phyloP scores from a whole-genome alignment of 371 early-diverging fungal species.

The Synchytrium microbalum region DNA sequence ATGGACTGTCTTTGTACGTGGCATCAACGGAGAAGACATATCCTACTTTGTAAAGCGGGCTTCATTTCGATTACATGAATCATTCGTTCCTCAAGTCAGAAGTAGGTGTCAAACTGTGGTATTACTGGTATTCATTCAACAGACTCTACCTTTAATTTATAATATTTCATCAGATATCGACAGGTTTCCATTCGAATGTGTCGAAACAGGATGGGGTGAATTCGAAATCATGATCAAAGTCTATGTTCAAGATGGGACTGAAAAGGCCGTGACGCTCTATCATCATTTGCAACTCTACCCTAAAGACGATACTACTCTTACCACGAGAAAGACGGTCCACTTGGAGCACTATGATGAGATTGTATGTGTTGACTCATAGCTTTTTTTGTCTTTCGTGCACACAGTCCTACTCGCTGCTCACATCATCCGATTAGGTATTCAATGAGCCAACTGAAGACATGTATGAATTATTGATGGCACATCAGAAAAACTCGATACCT shows the following conservation, averaged over 20 bases:
- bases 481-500: slow-evolving; percentile 31
- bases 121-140: neutral
- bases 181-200: slow-evolving; percentile 83
- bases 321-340: slow-evolving; percentile 21
- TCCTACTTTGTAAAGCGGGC: slow-evolving; percentile 81
- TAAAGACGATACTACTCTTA: slow-evolving; percentile 20
- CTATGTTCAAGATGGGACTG: slow-evolving; percentile 61
- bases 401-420: neutral
- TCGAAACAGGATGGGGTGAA: slow-evolving; percentile 96
- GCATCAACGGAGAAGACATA: slow-evolving; percentile 78
- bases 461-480: slow-evolving; percentile 44
- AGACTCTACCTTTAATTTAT: neutral
- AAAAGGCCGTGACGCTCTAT: slow-evolving; percentile 70
- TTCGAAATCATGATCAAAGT: slow-evolving; percentile 94
- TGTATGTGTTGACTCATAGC: slow-evolving; percentile 28
- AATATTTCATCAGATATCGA: slow-evolving; percentile 47
- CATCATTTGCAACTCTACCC: slow-evolving; percentile 49
- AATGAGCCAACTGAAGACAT: slow-evolving; percentile 82
- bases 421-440: slow-evolving; percentile 50
- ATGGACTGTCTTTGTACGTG: slow-evolving; percentile 73
- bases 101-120: slow-evolving; percentile 35
- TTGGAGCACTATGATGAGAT: slow-evolving; percentile 68
- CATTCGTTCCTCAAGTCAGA: slow-evolving; percentile 78
- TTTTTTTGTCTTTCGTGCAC: neutral
- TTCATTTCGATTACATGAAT: slow-evolving; percentile 92